Evolutionary conservation across 768 basidiomycete genomes (phyloP).

Genomic region (Stropharia rugosoannulata): DNA sequence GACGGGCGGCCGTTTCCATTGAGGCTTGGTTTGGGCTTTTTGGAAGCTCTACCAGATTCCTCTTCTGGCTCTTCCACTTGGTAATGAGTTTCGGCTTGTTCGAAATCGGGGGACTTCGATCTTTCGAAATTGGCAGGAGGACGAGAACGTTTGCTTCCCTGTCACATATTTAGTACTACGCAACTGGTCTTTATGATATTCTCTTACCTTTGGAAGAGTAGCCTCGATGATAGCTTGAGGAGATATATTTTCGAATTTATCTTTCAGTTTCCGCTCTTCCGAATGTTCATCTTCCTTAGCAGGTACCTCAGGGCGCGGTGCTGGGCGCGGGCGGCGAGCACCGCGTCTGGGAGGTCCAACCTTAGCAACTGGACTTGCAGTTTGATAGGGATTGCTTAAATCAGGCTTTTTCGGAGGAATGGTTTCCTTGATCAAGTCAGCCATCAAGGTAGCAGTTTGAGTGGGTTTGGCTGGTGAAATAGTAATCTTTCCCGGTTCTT

Average conservation of each 20-base stretch:
- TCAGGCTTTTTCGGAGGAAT: slow-evolving; percentile 65
- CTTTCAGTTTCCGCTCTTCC: slow-evolving; percentile 26
- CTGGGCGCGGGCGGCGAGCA: slow-evolving; percentile 42
- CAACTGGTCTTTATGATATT: neutral
- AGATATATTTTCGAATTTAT: slow-evolving; percentile 34
- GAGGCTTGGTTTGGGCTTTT: slow-evolving; percentile 46
- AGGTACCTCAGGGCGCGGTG: slow-evolving; percentile 36
- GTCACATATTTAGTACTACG: neutral
- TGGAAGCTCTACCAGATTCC: slow-evolving; percentile 42
- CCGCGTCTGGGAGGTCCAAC: slow-evolving; percentile 41
- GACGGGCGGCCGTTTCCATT: slow-evolving; percentile 20
- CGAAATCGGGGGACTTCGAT: slow-evolving; percentile 3
- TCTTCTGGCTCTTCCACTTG: slow-evolving; percentile 36
- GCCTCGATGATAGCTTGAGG: slow-evolving; percentile 76
- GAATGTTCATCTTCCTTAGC: slow-evolving; percentile 26
- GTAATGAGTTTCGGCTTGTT: slow-evolving; percentile 14
- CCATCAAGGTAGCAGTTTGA: slow-evolving; percentile 67
- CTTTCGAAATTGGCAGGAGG: slow-evolving; percentile 60
- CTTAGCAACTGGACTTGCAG: slow-evolving; percentile 61
- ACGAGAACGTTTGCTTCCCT: slow-evolving; percentile 80
- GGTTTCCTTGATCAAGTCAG: slow-evolving; percentile 68
- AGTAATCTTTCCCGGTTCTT: slow-evolving; percentile 24
- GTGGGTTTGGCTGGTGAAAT: slow-evolving; percentile 48
- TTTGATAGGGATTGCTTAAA: slow-evolving; percentile 78
- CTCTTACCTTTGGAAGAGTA: slow-evolving; percentile 67